These are phyloP conservation scores for Neurospora sp. DNA, from an alignment of 495 filamentous ascomycete species.

Conservation along the genomic window DNA sequence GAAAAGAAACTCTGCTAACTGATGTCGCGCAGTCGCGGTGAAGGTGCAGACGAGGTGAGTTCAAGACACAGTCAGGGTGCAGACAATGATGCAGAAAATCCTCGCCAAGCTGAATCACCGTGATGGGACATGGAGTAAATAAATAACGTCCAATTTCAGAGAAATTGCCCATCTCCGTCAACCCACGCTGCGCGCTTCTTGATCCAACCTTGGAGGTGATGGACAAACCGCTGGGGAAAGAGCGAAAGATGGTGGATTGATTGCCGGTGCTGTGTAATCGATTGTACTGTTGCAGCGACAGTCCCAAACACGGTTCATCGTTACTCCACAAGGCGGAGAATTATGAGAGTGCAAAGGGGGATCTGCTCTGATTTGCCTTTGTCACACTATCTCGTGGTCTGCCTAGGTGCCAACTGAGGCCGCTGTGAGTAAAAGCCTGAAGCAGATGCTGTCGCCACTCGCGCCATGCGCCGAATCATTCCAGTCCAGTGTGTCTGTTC, in stretches of 20 bases:
- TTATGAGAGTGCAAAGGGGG: neutral
- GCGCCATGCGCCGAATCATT: neutral
- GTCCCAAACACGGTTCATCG: neutral
- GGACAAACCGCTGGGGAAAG: neutral
- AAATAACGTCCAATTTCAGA: neutral
- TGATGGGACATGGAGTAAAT: neutral
- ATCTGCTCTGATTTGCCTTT: neutral
- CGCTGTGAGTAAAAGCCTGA: neutral
- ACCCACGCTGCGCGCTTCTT: neutral
- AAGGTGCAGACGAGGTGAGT: neutral
- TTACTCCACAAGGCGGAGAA: neutral
- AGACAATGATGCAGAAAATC: neutral
- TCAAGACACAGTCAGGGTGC: neutral
- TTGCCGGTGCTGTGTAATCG: neutral
- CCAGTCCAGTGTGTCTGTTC: neutral
- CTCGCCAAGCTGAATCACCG: neutral
- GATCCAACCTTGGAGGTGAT: neutral
- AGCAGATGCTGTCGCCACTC: neutral
- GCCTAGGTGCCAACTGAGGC: neutral
- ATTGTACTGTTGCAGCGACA: neutral
- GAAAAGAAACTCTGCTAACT: neutral
- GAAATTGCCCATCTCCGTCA: neutral
- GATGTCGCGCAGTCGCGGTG: neutral
- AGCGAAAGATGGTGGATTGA: neutral
- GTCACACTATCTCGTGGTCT: neutral